A percentile compares a stretch with the other conserved stretches of the same genome.
Conservation (phyloP, 2,329 filamentous ascomycete species). For the Fusarium sp. region DNA sequence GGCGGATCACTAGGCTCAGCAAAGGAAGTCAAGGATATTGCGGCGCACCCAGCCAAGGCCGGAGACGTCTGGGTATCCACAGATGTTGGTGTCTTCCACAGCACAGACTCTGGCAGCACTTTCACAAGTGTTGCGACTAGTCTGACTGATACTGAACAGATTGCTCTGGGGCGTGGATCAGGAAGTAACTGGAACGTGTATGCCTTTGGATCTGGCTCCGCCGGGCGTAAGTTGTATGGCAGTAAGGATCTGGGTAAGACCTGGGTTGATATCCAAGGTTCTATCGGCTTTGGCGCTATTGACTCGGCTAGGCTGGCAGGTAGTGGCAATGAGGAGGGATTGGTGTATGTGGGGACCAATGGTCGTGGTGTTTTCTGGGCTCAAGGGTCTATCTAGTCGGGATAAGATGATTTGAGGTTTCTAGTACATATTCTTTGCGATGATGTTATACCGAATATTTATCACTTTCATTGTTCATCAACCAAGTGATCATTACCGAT, state of each 20-base stretch:
- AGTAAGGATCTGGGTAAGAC: conserved; percentile 60
- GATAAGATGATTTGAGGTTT: neutral
- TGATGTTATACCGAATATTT: too few species aligned
- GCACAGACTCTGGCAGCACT: conserved; percentile 64
- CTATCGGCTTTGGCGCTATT: conserved; percentile 60
- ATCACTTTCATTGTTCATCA: too few species aligned
- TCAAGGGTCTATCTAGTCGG: conserved; percentile 18
- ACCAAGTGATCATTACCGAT: too few species aligned
- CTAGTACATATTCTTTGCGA: neutral
- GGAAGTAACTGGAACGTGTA: conserved; percentile 62
- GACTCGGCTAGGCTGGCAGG: conserved; percentile 59
- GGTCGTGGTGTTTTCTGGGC: conserved; percentile 61
- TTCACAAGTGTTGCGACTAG: conserved; percentile 59
- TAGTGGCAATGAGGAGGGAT: conserved; percentile 61
- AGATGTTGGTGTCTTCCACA: conserved; percentile 67
- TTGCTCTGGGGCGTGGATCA: conserved; percentile 61
- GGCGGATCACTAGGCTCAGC: conserved; percentile 57
- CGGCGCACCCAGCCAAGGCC: conserved; percentile 68
- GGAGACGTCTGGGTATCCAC: conserved; percentile 74
- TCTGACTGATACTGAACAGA: conserved; percentile 58
- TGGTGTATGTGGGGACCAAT: conserved; percentile 67
- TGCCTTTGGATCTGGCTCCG: conserved; percentile 61
- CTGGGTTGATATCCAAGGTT: conserved; percentile 64
- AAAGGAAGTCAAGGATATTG: conserved; percentile 67
- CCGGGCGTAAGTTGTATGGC: conserved; percentile 62